Base-by-base conservation (phyloP, 768 basidiomycete genomes). In the Russula compacta region DNA sequence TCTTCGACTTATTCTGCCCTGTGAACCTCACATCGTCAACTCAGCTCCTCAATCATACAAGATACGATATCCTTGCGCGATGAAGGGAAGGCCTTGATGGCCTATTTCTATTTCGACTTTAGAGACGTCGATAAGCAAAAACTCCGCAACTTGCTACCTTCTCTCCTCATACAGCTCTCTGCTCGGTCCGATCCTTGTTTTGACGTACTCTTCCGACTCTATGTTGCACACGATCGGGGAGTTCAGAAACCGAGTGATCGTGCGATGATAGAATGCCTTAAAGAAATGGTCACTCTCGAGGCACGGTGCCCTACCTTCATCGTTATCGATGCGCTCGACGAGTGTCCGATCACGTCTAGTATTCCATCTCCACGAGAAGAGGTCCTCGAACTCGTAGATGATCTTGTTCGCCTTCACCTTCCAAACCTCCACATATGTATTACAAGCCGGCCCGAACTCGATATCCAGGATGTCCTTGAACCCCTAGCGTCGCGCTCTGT, bases 1-100 rank as follows among this genome's bases (percentile, higher is more conserved):
- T 39, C 33, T 12, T 29, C 21, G 7, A 42, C 39, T 19, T 6
- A 3, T 47, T n/a, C 15, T n/a, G 0, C 12, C 2, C 15, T 39
- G n/a, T 14, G 33, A 29, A 17, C 29, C 5, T 48, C 6, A 54
- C 5, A 4, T n/a, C 15, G 19, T 33, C 2, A 3, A 11, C 12
- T 50, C 12, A 60, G 59, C 10, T 56, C 54, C 11, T n/a, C 46
- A 0, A 56, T 60, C 4, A 43, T 60, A 32, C n/a, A 59, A 14
- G 43, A 52, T 17, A 32, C 46, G 6, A 1, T 8, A n/a, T 7
- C 51, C 6, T 35, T 19, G 40, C 2, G 19, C 39, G 19, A 36
- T 2, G 36, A 21, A n/a, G 43, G 24, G 19, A 17, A 1, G 15
- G 57, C 57, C 32, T 35, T 12, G 2, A 29, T 58, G 39, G 57